Evolutionary conservation across 345 rosid genomes (phyloP).

Genomic region (Rhodamnia argentea): DNA sequence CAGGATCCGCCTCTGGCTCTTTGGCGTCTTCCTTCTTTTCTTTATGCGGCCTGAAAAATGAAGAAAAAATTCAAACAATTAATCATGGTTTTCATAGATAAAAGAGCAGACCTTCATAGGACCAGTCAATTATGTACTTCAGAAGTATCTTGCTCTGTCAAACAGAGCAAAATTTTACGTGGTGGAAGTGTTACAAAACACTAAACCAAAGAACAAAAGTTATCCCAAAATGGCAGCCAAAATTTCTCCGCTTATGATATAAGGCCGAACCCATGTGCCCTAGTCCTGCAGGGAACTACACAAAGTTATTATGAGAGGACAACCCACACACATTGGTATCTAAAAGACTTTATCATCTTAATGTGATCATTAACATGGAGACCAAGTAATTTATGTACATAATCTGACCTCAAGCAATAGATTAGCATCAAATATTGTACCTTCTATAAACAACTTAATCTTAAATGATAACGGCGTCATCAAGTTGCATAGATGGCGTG

Average conservation of each 20-base stretch:
- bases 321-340: neutral
- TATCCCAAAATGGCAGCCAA: constrained; percentile 28
- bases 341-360: constrained; percentile 5
- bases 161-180: constrained; percentile 8
- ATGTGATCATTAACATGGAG: constrained; percentile 32
- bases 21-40: constrained; percentile 69
- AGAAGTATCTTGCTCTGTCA: neutral
- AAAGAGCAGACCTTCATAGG: neutral
- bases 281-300: constrained; percentile 77
- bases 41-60: constrained; percentile 53
- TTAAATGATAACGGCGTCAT: constrained; percentile 62
- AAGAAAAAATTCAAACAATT: constrained; percentile 10
- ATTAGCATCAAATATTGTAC: constrained; percentile 35
- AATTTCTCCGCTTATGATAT: constrained; percentile 42
- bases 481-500: constrained; percentile 62
- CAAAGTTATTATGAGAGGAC: constrained; percentile 39
- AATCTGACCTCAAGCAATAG: constrained; percentile 14
- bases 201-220: neutral
- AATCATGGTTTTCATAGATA: neutral
- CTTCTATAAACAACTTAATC: constrained; percentile 53
- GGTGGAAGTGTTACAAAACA: neutral
- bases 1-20: constrained; percentile 97
- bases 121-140: neutral
- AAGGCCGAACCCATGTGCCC: constrained; percentile 42
- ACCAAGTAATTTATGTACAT: constrained; percentile 12